Evolutionary conservation across 169 alveolate genomes (phyloP), one percentile per base, ranked within the genome.

Genomic region (Plasmodium fragile): DNA sequence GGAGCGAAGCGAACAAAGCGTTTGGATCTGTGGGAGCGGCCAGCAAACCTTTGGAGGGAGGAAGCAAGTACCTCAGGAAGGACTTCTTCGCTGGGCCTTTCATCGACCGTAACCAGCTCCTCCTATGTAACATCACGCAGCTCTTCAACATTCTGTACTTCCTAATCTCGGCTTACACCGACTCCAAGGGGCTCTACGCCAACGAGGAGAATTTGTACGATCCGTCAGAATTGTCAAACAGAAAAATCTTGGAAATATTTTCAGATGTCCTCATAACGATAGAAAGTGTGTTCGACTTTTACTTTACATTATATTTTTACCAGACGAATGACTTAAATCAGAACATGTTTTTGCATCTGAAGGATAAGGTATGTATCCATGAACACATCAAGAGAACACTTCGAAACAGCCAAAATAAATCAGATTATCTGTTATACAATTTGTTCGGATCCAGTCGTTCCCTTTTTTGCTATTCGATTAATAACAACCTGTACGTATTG

Each of bases 161-260:
- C 52, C 10, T 89, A 4, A 89, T 89, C 32, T 43, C 89, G 43
- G 89, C 90, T 3, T 80, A 89, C 72, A 39, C 90, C 0, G 94
- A 80, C 36, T 39, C 90, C 22, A 89, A 89, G 45, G 90, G 90
- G n/a, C 53, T 89, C 34, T 89, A 89, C 22, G 75, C 71, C 59
- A 89, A 89, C 52, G 94, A 89, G 53, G 94, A 89, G 49, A 89
- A 89, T 39, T 25, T 89, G 30, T 89, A 79, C 52, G 94, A 89
- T 25, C 52, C 73, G 2, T 53, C 94, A 25, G 94, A 89, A 65
- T 41, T 89, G 41, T 79, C 91, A 16, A 89, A 89, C 49, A 59
- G 91, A 10, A 89, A 89, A 89, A 70, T 89, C 28, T 80, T 89
- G 71, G 94, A 89, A 69, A 52, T 89, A 16, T 89, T 89, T 43